These are phyloP conservation scores for Fraxinus excelsior DNA, from an alignment of 257 asterid species.

Conservation along the genomic window DNA sequence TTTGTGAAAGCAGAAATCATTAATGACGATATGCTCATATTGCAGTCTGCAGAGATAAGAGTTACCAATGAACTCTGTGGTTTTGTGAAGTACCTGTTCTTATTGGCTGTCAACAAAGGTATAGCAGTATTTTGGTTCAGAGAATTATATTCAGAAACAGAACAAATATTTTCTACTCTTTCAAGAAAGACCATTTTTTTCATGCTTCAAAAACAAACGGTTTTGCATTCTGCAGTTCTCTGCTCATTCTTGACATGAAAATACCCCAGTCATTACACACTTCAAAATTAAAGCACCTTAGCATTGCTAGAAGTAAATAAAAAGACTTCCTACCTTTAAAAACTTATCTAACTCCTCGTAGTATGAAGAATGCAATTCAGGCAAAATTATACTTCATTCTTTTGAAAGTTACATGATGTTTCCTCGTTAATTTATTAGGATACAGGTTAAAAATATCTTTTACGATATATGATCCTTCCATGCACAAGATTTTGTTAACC, in stretches of 20 bases:
- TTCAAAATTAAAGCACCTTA: neutral
- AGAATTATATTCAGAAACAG: neutral
- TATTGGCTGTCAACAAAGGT: neutral
- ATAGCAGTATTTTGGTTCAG: neutral
- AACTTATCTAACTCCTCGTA: neutral
- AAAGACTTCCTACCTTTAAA: neutral
- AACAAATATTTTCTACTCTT: neutral
- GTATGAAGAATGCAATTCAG: neutral
- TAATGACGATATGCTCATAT: neutral
- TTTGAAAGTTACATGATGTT: neutral
- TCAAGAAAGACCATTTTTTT: neutral
- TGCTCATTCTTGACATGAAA: neutral
- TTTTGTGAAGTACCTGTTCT: neutral
- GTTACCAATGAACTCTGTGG: neutral
- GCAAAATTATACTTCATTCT: neutral
- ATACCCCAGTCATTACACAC: neutral
- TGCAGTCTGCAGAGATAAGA: neutral
- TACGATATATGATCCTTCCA: neutral
- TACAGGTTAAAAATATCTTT: neutral
- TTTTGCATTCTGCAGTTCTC: neutral
- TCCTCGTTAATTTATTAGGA: neutral
- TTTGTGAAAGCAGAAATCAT: neutral
- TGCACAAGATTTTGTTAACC: neutral
- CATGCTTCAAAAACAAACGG: neutral
- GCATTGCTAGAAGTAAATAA: too few species aligned